These are phyloP conservation scores for Xanthoconium stramineum DNA, from an alignment of 768 basidiomycete genomes.

Conservation along the genomic window DNA sequence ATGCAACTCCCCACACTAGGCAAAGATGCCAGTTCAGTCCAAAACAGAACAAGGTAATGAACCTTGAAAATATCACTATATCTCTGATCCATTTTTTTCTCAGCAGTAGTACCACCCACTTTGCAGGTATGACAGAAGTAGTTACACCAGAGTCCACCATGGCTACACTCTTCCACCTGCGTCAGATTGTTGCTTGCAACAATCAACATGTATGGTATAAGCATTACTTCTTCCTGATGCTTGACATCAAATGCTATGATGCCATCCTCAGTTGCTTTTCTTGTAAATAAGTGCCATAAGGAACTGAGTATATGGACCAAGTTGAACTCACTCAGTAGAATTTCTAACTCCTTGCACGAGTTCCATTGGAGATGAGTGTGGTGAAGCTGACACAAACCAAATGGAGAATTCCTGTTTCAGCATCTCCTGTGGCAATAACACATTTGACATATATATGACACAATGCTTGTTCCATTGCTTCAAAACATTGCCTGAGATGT, in stretches of 20 bases:
- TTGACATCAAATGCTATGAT: neutral
- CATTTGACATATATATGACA: slow-evolving; percentile 32
- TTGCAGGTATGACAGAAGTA: neutral
- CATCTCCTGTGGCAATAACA: slow-evolving; percentile 16
- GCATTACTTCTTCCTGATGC: neutral
- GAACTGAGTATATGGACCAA: neutral
- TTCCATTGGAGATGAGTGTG: slow-evolving; percentile 33
- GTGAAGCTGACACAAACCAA: slow-evolving; percentile 30
- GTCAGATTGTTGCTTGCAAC: neutral
- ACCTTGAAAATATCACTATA: neutral
- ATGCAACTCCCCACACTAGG: no score
- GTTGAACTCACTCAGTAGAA: slow-evolving; percentile 7
- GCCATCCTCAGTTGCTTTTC: neutral
- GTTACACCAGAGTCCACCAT: neutral
- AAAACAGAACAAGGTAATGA: no score
- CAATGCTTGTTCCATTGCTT: slow-evolving; percentile 40
- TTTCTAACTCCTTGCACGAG: slow-evolving; percentile 2
- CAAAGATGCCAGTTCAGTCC: no score
- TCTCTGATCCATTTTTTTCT: neutral
- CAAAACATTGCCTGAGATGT: slow-evolving; percentile 32
- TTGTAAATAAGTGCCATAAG: neutral
- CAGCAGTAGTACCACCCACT: neutral
- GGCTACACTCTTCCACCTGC: neutral
- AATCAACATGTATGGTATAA: neutral
- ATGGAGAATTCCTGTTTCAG: slow-evolving; percentile 33